Base-by-base conservation (phyloP, 768 basidiomycete species). In the Termitomyces sp. region DNA sequence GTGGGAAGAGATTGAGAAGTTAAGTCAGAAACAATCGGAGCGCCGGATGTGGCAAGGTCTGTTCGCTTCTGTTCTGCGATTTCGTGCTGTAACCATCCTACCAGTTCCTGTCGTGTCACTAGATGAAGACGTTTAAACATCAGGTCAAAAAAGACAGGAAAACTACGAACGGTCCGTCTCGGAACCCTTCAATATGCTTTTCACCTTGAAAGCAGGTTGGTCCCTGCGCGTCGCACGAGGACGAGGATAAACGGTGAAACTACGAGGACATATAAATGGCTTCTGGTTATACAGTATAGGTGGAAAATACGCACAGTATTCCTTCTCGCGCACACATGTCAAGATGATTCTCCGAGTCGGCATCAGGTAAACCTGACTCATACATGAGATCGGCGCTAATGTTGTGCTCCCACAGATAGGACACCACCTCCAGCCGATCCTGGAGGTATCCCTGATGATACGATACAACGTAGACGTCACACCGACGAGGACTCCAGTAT, bases 371-470 rank as follows among this genome's bases (percentile, higher is more conserved):
- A 12, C 82, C 86, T 2, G 81, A 78, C 57, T 93, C 91, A 62
- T 93, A 93, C 87, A 93, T 90, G 52, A 93, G 72, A 68, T 93
- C 91, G 0, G 90, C 86, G 60, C 89, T 91, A 65, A 93, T 92
- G 49, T 82, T 83, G 62, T 91, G 77, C 62, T 83, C 78, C 91
- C 91, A 93, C 34, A 93, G 71, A 48, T 85, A 79, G 0, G 88
- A 74, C 12, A 83, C 87, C 2, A 91, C 79, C 61, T 93, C 88
- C 17, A 93, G 76, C 42, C 91, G 78, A 50, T 92, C 91, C 58
- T 84, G 81, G 35, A 93, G 71, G 63, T 84, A 78, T 10, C 91
- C 90, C 8, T 82, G 74, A 58, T 88, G 84, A 57, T 85, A 89
- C 0, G 89, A 89, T 26, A 91, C 82, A 12, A 93, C 77, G 59